A percentile compares a stretch with the other conserved stretches of the same genome.
Conservation (phyloP, 495 filamentous ascomycete species). For the Ramalina intermedia region DNA sequence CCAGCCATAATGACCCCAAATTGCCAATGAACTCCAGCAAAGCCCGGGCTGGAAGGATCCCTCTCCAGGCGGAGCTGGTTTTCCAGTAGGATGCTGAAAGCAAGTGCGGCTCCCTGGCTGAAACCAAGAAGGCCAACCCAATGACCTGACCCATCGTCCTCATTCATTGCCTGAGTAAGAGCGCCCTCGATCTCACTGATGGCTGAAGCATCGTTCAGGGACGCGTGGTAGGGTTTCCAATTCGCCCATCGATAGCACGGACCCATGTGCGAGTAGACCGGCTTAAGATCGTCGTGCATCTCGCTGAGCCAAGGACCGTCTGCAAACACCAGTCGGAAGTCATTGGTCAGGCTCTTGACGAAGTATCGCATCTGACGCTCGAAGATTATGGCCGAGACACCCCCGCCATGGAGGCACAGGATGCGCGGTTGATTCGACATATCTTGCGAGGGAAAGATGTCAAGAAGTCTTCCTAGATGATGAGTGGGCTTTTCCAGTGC, state of each 20-base stretch:
- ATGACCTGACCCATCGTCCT: slow-evolving; percentile 19
- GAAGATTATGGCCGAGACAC: slow-evolving; percentile 38
- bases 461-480: too few relatives aligned
- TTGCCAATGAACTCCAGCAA: background rate
- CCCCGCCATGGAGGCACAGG: slow-evolving; percentile 46
- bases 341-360: slow-evolving; percentile 23
- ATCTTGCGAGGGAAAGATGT: too few relatives aligned
- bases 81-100: slow-evolving; percentile 19
- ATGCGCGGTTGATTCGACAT: slow-evolving; percentile 26
- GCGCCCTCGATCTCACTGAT: background rate
- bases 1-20: background rate
- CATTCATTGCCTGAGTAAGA: background rate
- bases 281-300: slow-evolving; percentile 28
- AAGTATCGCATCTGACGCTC: slow-evolving; percentile 33
- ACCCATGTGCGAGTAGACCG: slow-evolving; percentile 33
- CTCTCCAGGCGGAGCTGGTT: background rate
- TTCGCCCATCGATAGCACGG: slow-evolving; percentile 43
- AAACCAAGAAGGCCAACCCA: slow-evolving; percentile 37
- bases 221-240: slow-evolving; percentile 29
- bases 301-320: slow-evolving; percentile 36
- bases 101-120: slow-evolving; percentile 37
- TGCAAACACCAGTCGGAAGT: slow-evolving; percentile 41
- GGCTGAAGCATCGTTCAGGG: slow-evolving; percentile 18
- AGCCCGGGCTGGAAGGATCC: background rate
- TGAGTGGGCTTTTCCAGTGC: too few relatives aligned